Conservation (phyloP, 2,329 filamentous ascomycete genomes). For the Cladosporium sp. region DNA sequence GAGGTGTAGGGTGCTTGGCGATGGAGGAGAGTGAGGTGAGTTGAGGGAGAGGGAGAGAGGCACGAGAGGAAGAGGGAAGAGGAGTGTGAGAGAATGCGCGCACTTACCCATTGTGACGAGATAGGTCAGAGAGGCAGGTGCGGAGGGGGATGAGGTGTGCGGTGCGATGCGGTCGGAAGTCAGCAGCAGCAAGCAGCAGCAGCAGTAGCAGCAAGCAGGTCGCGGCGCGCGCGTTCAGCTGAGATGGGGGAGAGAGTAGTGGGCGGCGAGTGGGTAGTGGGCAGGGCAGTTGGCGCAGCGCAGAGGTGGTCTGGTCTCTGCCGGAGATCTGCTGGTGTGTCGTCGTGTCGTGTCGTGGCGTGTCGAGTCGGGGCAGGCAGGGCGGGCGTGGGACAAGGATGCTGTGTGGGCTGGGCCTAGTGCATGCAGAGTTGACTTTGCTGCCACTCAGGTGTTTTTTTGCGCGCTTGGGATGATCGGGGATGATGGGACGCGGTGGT, state of each 20-base stretch:
- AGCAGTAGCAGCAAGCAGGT: too few relatives aligned
- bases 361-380: too few relatives aligned
- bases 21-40: not conserved
- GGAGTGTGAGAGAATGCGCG: not conserved
- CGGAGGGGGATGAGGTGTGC: slow-evolving; percentile 3
- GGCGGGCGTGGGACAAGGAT: slow-evolving; percentile 3
- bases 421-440: not conserved
- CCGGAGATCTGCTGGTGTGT: too few relatives aligned
- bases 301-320: too few relatives aligned
- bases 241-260: not conserved
- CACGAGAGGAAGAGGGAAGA: not conserved
- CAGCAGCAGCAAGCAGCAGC: not conserved
- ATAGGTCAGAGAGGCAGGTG: slow-evolving; percentile 3
- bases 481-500: not conserved
- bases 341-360: too few relatives aligned
- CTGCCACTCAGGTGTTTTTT: not conserved
- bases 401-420: not conserved
- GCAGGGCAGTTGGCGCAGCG: too few relatives aligned
- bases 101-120: slow-evolving; percentile 14
- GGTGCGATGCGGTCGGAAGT: not conserved
- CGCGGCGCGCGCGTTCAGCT: not conserved
- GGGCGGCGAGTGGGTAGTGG: too few relatives aligned
- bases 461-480: not conserved
- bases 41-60: not conserved
- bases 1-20: not conserved